Conservation (phyloP, 2,329 filamentous ascomycete genomes). For the Venturia aucupariae region DNA sequence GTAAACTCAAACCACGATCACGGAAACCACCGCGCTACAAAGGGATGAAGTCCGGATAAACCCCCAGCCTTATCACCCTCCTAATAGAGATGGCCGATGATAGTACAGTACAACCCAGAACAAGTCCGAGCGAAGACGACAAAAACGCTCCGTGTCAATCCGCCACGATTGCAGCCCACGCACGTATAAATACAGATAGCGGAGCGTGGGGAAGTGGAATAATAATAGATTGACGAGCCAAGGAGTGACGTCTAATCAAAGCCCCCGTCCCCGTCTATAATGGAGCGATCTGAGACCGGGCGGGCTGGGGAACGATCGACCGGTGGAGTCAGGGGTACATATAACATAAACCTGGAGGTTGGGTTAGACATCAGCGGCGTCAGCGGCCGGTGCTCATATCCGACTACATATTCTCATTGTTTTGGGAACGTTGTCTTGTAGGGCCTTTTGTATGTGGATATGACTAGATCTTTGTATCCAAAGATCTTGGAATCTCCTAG, state of each 20-base stretch:
- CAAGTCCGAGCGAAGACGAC: neutral
- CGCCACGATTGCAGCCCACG: neutral
- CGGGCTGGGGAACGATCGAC: conserved; percentile 9
- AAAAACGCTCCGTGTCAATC: neutral
- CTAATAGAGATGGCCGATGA: too few relatives aligned
- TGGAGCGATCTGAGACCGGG: neutral
- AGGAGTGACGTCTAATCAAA: neutral
- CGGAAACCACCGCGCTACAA: too few relatives aligned
- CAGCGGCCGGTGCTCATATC: neutral
- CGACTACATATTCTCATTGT: neutral
- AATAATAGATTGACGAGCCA: neutral
- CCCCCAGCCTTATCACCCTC: too few relatives aligned
- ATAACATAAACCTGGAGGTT: neutral
- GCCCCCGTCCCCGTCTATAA: neutral
- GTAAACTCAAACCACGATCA: too few relatives aligned
- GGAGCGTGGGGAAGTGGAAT: neutral
- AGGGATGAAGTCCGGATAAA: too few relatives aligned
- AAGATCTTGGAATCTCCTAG: too few relatives aligned
- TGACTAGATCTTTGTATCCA: too few relatives aligned
- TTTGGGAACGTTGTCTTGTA: too few relatives aligned
- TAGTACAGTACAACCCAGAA: too few relatives aligned
- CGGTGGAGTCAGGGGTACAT: neutral
- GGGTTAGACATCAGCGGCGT: neutral
- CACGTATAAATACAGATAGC: neutral
- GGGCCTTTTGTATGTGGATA: too few relatives aligned